phyloP scores from a whole-genome alignment of 805 yeast genomes.

The Yarrowia osloensis region DNA sequence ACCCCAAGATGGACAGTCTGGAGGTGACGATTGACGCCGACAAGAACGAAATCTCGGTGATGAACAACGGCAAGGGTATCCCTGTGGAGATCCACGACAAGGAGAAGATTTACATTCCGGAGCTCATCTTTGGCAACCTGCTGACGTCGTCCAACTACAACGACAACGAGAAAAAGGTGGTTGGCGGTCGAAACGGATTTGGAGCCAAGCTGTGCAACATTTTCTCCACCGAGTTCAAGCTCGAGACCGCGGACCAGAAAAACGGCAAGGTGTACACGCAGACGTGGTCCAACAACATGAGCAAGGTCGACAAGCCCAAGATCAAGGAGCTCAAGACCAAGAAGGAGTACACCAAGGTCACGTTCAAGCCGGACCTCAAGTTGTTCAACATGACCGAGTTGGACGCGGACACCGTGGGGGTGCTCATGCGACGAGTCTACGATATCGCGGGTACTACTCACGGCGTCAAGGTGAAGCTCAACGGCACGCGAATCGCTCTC shows the following conservation, averaged over 20 bases:
- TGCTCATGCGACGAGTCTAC: constrained; percentile 88
- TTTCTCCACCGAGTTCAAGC: constrained; percentile 80
- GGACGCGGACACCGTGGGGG: constrained; percentile 81
- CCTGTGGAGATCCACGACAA: constrained; percentile 90
- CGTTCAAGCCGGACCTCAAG: constrained; percentile 82
- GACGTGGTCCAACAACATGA: constrained; percentile 87
- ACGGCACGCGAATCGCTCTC: constrained; percentile 70
- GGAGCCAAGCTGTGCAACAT: constrained; percentile 98
- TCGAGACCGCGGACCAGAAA: constrained; percentile 83
- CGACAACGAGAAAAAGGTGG: constrained; percentile 91
- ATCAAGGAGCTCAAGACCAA: constrained; percentile 57
- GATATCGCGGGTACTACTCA: constrained; percentile 93
- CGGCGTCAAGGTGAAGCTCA: constrained; percentile 74
- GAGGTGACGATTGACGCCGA: constrained; percentile 82
- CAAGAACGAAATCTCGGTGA: constrained; percentile 70
- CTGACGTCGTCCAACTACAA: constrained; percentile 95
- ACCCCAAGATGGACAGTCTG: constrained; percentile 82
- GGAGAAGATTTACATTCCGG: constrained; percentile 92
- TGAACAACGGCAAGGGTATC: constrained; percentile 93
- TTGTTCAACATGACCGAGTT: constrained; percentile 83
- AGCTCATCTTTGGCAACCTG: constrained; percentile 91
- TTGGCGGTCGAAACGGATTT: constrained; percentile 98
- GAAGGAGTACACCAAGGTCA: constrained; percentile 79
- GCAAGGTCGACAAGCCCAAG: constrained; percentile 69
- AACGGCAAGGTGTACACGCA: constrained; percentile 69